Evolutionary conservation across 192 early-diverging fungal species (phyloP).

Genomic region (Rhizoclosmatium globosum): DNA sequence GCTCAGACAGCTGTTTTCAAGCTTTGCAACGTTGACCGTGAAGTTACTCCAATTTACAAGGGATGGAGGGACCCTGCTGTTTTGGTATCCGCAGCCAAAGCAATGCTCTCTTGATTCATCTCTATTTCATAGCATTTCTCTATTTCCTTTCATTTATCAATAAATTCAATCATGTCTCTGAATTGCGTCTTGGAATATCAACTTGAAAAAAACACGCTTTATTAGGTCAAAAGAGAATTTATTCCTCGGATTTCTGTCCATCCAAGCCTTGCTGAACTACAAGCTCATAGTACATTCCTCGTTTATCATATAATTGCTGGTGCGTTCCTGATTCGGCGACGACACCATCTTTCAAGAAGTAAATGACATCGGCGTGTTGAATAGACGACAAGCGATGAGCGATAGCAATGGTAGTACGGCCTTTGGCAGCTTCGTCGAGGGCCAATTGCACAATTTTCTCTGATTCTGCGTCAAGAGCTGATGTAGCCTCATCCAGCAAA

Average conservation of each 20-base stretch:
- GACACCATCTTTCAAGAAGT: slow-evolving; percentile 70
- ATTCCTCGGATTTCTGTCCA: not conserved
- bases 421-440: slow-evolving; percentile 70
- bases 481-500: slow-evolving; percentile 86
- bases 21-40: slow-evolving; percentile 22
- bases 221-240: no score
- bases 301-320: slow-evolving; percentile 55
- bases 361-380: slow-evolving; percentile 79
- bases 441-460: slow-evolving; percentile 85
- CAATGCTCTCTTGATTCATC: slow-evolving; percentile 13
- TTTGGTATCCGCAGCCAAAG: slow-evolving; percentile 25
- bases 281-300: slow-evolving; percentile 56
- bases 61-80: slow-evolving; percentile 23
- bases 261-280: slow-evolving; percentile 48
- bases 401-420: slow-evolving; percentile 79
- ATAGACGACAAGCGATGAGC: slow-evolving; percentile 85
- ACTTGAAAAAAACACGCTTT: not conserved
- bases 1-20: slow-evolving; percentile 46
- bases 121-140: not conserved
- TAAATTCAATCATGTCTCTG: not conserved
- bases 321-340: slow-evolving; percentile 78
- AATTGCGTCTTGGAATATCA: not conserved
- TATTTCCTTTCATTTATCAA: not conserved
- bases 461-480: slow-evolving; percentile 81
- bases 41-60: slow-evolving; percentile 43